Base-by-base conservation (phyloP, 805 yeast species). In the Kazachstania africana region DNA sequence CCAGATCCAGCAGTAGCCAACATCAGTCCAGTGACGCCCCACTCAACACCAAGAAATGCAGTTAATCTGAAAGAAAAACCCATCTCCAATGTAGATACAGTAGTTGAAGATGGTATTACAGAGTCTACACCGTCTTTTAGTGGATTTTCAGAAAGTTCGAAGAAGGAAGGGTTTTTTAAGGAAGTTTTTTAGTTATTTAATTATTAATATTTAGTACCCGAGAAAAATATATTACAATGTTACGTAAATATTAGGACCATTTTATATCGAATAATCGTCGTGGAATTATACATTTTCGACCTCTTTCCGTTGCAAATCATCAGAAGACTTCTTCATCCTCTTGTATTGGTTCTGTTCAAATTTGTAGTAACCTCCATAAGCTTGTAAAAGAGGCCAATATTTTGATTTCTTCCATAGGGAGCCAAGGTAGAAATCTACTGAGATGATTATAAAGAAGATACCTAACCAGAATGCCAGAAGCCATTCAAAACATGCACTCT, bases 401-500 rank as follows among this genome's bases (percentile, higher is more conserved):
- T 43, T 39, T 5, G 58, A 53, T 18, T 39, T 13, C 30, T 38
- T 37, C 26, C 44, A 47, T 37, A 60, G 57, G 13, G 75, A 68
- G 13, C 80, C 76, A 1, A 84, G 78, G 44, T 68, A 66, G 42
- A 85, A 65, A 50, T 88, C 96, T 37, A 70, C 65, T 2, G 79
- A 60, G 53, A 87, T 64, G 35, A 76, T 58, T 4, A 77, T 48
- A 40, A 77, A 69, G 37, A 80, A 62, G 21, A 77, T 45, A 3
- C 94, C 91, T 50, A 80, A 87, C 74, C 82, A 76, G 56, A 76
- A 87, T n/a, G 88, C 75, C 26, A 87, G 56, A 3, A 75, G 50
- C 97, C 97, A 88, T 57, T 88, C 97, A 49, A 79, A 72, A 14
- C 65, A 60, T 0, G 85, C 85, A 25, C 75, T 65, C 20, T 67